Evolutionary conservation across 2,329 filamentous ascomycete genomes (phyloP).

Genomic region (Aschersonia sp.): DNA sequence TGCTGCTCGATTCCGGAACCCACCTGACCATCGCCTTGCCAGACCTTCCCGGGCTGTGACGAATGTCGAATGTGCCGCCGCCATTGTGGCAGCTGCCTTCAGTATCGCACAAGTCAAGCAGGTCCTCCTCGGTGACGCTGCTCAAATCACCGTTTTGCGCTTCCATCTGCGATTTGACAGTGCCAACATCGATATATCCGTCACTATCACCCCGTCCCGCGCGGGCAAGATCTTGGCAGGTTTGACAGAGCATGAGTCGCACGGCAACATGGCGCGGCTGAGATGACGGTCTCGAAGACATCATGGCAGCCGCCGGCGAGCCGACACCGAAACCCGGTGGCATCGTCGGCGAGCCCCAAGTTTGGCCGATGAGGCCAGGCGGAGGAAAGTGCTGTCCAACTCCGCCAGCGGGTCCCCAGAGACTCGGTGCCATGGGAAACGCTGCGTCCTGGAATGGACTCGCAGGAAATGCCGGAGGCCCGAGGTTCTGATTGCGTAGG

Average conservation of each 20-base stretch:
- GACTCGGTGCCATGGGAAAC: slow-evolving; percentile 22
- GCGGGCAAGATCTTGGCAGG: slow-evolving; percentile 50
- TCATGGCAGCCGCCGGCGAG: slow-evolving; percentile 15
- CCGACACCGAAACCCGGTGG: slow-evolving; percentile 19
- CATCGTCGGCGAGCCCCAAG: slow-evolving; percentile 20
- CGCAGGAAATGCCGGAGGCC: slow-evolving; percentile 26
- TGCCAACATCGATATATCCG: slow-evolving; percentile 56
- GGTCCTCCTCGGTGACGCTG: slow-evolving; percentile 40
- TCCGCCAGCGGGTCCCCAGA: slow-evolving; percentile 24
- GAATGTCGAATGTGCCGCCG: slow-evolving; percentile 71
- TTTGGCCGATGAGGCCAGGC: slow-evolving; percentile 29
- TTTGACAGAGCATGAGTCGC: slow-evolving; percentile 61
- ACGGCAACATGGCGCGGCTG: slow-evolving; percentile 55
- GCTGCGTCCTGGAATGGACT: slow-evolving; percentile 27
- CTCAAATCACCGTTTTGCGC: slow-evolving; percentile 28
- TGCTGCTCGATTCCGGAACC: slow-evolving; percentile 36
- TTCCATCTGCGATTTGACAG: slow-evolving; percentile 52
- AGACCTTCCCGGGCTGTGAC: slow-evolving; percentile 27
- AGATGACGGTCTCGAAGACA: slow-evolving; percentile 17
- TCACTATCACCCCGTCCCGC: slow-evolving; percentile 27
- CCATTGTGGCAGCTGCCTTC: slow-evolving; percentile 79
- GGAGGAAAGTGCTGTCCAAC: slow-evolving; percentile 22
- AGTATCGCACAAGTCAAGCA: slow-evolving; percentile 78
- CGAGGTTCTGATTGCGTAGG: slow-evolving; percentile 36
- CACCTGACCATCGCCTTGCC: slow-evolving; percentile 35